Base-by-base conservation (phyloP, 2,329 filamentous ascomycete species). In the Ophiobolus disseminans region DNA sequence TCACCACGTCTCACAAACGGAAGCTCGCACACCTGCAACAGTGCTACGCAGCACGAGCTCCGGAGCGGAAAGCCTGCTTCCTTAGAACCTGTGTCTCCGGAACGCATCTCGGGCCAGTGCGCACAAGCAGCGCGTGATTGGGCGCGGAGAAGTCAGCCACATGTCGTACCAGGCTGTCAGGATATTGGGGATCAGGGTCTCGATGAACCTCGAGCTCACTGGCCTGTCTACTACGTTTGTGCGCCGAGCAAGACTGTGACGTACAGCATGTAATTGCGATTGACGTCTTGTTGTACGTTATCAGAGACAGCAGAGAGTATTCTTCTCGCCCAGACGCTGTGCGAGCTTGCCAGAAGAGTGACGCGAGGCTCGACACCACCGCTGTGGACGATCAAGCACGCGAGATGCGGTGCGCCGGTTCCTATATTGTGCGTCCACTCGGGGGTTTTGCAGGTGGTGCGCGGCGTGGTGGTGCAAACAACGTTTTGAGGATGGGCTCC, bases 401-500 rank as follows among this genome's bases (percentile, higher is more conserved):
- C 19, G 35, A 22, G 35, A 8, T 23, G 35, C 16, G 8, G 35
- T 38, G 34, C 14, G 16, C 35, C 30, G 16, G 16, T 10, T 14
- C 30, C 13, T 10, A 16, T 20, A 35, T 11, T 13, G 11, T 26
- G 16, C 20, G 16, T 32, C 45, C 36, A 41, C 28, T 52, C 30
- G 39, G 45, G 32, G 22, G 19, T 48, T 9, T 41, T 30, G 41
- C n/a, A 30, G 25, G 28, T 14, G 30, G 30, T 14, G 30, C 16
- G 21, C 4, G 7, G 11, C 35, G 22, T 16, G 17, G 43, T 38
- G 5, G 35, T 22, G 26, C 35, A 39, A 11, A 39, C 35, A 48
- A 35, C 40, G 40, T 39, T 39, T 40, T 21, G 37, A 40, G 40
- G 13, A n/a, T 44, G 35, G 21, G 9, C 21, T 26, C 30, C 20